These are phyloP conservation scores for Hirsutella minnesotensis DNA, from an alignment of 2,329 filamentous ascomycete species.

Conservation along the genomic window DNA sequence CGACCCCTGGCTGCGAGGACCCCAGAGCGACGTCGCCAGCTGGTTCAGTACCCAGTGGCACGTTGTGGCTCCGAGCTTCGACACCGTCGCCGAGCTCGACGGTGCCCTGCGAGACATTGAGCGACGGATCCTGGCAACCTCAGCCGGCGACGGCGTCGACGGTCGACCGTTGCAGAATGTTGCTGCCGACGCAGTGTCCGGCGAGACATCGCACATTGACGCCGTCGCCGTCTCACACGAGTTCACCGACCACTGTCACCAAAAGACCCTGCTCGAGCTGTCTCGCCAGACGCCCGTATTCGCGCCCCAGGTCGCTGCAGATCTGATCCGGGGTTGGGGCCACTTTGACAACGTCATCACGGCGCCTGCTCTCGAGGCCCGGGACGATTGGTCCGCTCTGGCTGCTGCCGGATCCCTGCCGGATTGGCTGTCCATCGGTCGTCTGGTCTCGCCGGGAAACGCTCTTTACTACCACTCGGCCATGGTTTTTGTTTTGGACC, in stretches of 20 bases:
- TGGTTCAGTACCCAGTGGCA: constrained; percentile 60
- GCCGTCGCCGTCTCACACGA: constrained; percentile 50
- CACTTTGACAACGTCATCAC: constrained; percentile 46
- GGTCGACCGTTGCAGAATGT: too few species aligned
- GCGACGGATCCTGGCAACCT: constrained; percentile 2
- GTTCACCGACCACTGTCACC: constrained; percentile 58
- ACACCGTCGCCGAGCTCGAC: constrained; percentile 43
- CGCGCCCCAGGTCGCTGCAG: constrained; percentile 45
- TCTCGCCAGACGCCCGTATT: constrained; percentile 42
- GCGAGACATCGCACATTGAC: constrained; percentile 33
- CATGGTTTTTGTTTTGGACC: constrained; percentile 42
- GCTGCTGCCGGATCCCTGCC: constrained; percentile 29
- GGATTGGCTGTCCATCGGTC: constrained; percentile 48
- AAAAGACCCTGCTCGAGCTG: constrained; percentile 45
- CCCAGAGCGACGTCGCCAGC: constrained; percentile 48
- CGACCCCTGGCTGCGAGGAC: constrained; percentile 53
- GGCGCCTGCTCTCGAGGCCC: constrained; percentile 30
- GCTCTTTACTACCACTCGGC: constrained; percentile 51
- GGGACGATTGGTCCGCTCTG: constrained; percentile 8
- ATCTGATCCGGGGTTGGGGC: constrained; percentile 42
- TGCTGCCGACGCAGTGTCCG: too few species aligned
- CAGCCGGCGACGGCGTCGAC: not conserved
- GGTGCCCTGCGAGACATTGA: constrained; percentile 38
- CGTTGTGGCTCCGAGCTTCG: constrained; percentile 37
- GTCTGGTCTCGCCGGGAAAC: constrained; percentile 41